Evolutionary conservation across 129 eudicot genomes (phyloP), one percentile per base, ranked within the genome.

Genomic region (Escallonia rubra): DNA sequence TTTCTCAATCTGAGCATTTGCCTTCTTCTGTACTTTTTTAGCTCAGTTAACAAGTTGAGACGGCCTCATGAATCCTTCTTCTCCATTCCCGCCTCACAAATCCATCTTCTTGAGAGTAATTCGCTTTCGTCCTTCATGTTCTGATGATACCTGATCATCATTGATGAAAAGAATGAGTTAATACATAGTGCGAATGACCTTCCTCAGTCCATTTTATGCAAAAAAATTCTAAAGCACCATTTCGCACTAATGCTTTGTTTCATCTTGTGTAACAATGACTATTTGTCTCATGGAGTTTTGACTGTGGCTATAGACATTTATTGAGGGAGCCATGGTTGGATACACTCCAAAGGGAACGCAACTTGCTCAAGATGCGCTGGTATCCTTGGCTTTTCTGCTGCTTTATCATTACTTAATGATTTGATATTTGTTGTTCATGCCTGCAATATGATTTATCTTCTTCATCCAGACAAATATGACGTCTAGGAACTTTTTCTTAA

Each of bases 271-370:
- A 34, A 23, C 10, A 43, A n/a, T 11, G 11, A 58, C 9, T n/a
- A 38, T 44, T 58, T 15, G 63, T 13, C 34, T 1, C 4, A 8
- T 50, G 59, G 50, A 60, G 46, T 48, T 60, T 65, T 44, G 50
- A 56, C 67, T 71, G 23, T 62, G 56, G 41, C 68, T 88, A 67
- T 73, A 92, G 98, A 83, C 95, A 8, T 77, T 92, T 46, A 71
- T 69, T 51, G 98, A 92, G 78, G 98, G 96, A 75, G 98, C 98
- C 64, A 88, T 92, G 98, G 54, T 78, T 54, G 91, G 87, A 47
- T 61, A 92, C 66, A 92, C 98, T 48, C 86, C 89, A 50, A 80
- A 71, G 80, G 98, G 98, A 58, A 88, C 88, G 96, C 82, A 80
- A 69, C 38, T 86, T 51, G 98, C 98, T 63, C 81, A 85, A 61